Base-by-base conservation (phyloP, 768 basidiomycete species). In the Lactifluus piperatus region DNA sequence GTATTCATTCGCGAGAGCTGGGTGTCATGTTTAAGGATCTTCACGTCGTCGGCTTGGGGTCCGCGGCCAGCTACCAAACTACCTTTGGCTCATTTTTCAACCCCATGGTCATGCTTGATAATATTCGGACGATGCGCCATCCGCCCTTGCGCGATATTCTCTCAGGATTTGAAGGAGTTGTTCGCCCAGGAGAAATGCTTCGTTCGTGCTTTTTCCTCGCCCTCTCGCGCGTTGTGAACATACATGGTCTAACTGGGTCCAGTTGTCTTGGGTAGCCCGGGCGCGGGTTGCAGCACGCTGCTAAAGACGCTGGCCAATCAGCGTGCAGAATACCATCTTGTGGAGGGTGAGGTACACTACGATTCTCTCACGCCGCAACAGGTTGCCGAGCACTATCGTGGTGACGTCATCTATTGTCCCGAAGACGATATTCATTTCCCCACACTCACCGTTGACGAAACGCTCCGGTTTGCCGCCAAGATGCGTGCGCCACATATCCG, bases 341-440 rank as follows among this genome's bases (percentile, higher is more conserved):
- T 94, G 20, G 71, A 81, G 34, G 92, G 92, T 26, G 75, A 85
- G 0, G 79, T 93, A 3, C 73, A 76, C 48, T 97, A 94, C 67
- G 88, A 89, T 67, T 84, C 88, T 1, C 77, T 94, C 58, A 72
- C 82, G 0, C 80, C 87, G 2, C 71, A 80, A 1, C 77, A 91
- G 56, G 78, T 94, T 54, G 64, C 69, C 58, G 78, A 81, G 59
- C 79, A 79, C 52, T 87, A 82, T 68, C 84, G 86, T 3, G 93
- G 92, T 16, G 91, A 91, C 66, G 84, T 90, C 2, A 80, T 81
- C 55, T 92, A 90, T 68, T 85, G 80, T 60, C 87, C 88, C 0
- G 91, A 90, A 73, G 91, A 92, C 65, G 91, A 94, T 68, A 75
- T 88, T 1, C 91, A 92, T 68, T 88, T 93, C 64, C 87, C 91